These are phyloP conservation scores for Rubroshorea leprosula DNA, from an alignment of 345 rosid genomes.

Conservation along the genomic window DNA sequence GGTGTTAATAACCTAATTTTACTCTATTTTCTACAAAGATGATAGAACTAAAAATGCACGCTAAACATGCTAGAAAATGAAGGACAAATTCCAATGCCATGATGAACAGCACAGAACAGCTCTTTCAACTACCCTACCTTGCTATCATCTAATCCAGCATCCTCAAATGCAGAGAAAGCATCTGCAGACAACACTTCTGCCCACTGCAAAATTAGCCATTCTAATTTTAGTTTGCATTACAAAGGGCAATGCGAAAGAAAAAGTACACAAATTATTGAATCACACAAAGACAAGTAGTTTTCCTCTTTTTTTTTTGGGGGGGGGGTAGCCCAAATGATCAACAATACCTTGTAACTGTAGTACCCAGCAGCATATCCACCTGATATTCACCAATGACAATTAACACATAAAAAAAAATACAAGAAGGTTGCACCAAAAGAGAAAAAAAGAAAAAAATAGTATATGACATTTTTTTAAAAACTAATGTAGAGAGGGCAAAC, in stretches of 20 bases:
- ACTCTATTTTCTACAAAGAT: constrained; percentile 1
- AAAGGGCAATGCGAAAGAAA: constrained; percentile 1
- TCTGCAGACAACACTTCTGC: constrained; percentile 94
- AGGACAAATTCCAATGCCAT: neutral
- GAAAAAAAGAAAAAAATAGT: neutral
- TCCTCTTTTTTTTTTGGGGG: no score
- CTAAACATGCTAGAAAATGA: no score
- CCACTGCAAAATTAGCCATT: constrained; percentile 62
- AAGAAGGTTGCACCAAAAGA: constrained; percentile 11
- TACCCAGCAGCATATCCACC: constrained; percentile 98
- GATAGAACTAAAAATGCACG: neutral
- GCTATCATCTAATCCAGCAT: constrained; percentile 66
- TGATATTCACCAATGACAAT: constrained; percentile 21
- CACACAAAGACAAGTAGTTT: neutral
- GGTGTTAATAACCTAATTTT: neutral
- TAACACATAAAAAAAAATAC: neutral
- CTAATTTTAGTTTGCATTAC: constrained; percentile 19
- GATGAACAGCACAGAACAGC: constrained; percentile 6
- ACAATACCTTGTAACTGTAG: constrained; percentile 85
- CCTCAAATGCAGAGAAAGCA: constrained; percentile 98
- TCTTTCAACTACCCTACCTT: constrained; percentile 42
- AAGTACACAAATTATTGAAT: neutral
- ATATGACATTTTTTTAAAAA: no score
- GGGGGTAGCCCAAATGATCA: neutral
- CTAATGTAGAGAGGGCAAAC: constrained; percentile 24